These are phyloP conservation scores for Alternaria brassicae DNA, from an alignment of 2,329 filamentous ascomycete genomes.

Conservation along the genomic window DNA sequence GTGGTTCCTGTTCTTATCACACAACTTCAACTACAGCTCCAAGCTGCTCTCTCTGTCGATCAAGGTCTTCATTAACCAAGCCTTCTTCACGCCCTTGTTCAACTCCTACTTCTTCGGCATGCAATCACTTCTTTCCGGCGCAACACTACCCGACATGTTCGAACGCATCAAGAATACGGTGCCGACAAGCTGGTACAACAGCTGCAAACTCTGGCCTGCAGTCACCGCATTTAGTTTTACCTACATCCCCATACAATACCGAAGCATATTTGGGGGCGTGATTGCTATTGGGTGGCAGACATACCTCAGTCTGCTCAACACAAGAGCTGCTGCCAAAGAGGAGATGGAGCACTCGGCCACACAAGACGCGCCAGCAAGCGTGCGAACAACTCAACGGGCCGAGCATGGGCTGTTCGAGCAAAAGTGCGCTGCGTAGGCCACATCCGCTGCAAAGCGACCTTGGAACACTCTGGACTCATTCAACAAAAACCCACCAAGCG, in stretches of 20 bases:
- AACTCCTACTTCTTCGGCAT: constrained; percentile 62
- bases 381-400: constrained; percentile 4
- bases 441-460: background rate
- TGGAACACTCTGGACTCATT: background rate
- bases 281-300: constrained; percentile 92
- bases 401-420: constrained; percentile 14
- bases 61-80: constrained; percentile 83
- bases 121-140: constrained; percentile 63
- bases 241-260: constrained; percentile 80
- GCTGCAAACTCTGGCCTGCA: constrained; percentile 85
- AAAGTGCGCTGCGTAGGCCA: constrained; percentile 26
- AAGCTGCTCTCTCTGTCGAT: constrained; percentile 72
- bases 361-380: constrained; percentile 3
- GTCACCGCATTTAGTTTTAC: constrained; percentile 87
- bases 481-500: background rate
- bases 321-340: constrained; percentile 69
- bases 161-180: constrained; percentile 78
- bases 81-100: constrained; percentile 74
- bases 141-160: constrained; percentile 67
- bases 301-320: constrained; percentile 82
- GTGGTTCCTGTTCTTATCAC: constrained; percentile 83
- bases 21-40: constrained; percentile 83
- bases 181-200: constrained; percentile 77
- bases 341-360: constrained; percentile 27
- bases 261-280: constrained; percentile 76